Percentiles rank a stretch among this genome's conserved stretches.
Conservation (phyloP, 192 early-diverging fungal species). For the Dissophora ornata region DNA sequence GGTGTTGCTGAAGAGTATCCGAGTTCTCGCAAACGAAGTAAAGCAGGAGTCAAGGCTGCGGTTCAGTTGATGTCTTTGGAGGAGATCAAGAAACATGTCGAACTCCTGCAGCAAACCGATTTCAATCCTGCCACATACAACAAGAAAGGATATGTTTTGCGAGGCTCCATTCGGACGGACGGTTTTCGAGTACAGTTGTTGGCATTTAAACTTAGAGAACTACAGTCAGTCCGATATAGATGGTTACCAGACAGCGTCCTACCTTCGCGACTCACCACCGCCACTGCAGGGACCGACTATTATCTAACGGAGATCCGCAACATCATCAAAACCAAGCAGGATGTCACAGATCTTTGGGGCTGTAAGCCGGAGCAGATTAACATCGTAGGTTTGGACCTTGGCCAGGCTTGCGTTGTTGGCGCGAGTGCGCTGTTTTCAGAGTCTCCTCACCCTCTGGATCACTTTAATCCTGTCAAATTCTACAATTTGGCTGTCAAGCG, state of each 20-base stretch:
- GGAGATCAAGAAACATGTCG: not conserved
- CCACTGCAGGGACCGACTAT: not conserved
- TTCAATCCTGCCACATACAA: not conserved
- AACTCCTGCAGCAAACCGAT: not conserved
- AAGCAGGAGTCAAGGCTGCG: not conserved
- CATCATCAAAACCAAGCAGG: constrained; percentile 6
- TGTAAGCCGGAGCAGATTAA: constrained; percentile 4
- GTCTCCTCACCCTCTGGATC: not conserved
- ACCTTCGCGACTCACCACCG: not conserved
- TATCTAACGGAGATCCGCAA: constrained; percentile 22
- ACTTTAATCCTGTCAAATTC: not conserved
- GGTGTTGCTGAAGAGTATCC: not conserved
- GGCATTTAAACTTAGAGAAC: constrained; percentile 16
- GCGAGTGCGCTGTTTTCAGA: constrained; percentile 3
- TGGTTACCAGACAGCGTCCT: not conserved
- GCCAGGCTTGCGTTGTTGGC: constrained; percentile 11
- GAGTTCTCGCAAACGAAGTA: not conserved
- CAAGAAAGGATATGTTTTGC: constrained; percentile 14
- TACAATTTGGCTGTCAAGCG: constrained; percentile 21
- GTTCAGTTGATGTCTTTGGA: constrained; percentile 1
- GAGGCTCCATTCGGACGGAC: constrained; percentile 16
- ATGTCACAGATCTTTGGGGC: not conserved
- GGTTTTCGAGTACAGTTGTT: constrained; percentile 13
- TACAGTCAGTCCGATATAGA: constrained; percentile 12
- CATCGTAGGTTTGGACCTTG: constrained; percentile 6